Conservation (phyloP, 2,329 filamentous ascomycete genomes). For the Elsinoe fawcettii region DNA sequence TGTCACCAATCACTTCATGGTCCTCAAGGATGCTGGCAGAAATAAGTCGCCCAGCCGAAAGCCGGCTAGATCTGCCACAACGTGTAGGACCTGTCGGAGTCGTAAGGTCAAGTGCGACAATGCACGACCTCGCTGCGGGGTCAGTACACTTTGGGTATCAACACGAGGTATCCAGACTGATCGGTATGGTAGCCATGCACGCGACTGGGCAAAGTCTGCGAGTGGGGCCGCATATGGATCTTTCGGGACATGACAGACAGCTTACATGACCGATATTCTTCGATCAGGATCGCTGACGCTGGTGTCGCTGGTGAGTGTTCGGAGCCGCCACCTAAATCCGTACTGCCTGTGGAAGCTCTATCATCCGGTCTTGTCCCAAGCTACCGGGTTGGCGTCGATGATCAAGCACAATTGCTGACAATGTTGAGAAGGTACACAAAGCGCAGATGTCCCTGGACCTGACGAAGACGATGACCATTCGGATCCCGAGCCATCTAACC, state of each 20-base stretch:
- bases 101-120: not conserved
- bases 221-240: not conserved
- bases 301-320: not conserved
- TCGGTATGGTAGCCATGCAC: not conserved
- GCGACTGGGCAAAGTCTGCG: not conserved
- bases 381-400: too few species aligned
- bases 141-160: not conserved
- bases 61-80: too few species aligned
- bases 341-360: not conserved
- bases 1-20: too few species aligned
- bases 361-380: too few species aligned
- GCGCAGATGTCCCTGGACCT: too few species aligned
- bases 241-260: not conserved
- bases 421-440: too few species aligned
- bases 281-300: not conserved
- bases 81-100: not conserved
- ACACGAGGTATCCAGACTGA: not conserved
- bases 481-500: not conserved
- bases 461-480: not conserved
- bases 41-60: too few species aligned
- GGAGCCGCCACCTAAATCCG: not conserved
- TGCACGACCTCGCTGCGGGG: not conserved
- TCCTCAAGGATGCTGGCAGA: too few species aligned
- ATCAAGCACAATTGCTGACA: too few species aligned
- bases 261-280: not conserved